Evolutionary conservation across 495 filamentous ascomycete genomes (phyloP).

Genomic region (Cercophora newfieldiana): DNA sequence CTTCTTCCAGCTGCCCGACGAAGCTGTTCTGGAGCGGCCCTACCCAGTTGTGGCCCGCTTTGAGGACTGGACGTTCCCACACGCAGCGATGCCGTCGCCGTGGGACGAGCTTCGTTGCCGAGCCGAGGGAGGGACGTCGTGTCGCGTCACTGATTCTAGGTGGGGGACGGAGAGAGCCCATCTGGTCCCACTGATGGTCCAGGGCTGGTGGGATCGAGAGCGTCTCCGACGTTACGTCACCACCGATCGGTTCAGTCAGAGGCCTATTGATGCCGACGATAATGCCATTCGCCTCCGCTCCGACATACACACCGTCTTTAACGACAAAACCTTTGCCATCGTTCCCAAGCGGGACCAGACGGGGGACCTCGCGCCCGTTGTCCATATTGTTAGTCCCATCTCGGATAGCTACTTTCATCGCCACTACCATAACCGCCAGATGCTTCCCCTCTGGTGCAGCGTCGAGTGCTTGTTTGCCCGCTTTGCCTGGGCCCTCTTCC

Average conservation of each 20-base stretch:
- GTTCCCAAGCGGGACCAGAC: slow-evolving; percentile 11
- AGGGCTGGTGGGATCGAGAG: slow-evolving; percentile 13
- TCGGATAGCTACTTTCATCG: not conserved
- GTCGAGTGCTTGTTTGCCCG: slow-evolving; percentile 16
- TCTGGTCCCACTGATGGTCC: slow-evolving; percentile 1
- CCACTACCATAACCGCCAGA: slow-evolving; percentile 6
- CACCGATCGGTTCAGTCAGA: slow-evolving; percentile 8
- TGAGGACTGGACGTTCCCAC: not conserved
- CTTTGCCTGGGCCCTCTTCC: slow-evolving; percentile 15
- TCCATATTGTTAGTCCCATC: slow-evolving; percentile 11
- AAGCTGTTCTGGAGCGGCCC: not conserved
- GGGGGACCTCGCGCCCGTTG: not conserved
- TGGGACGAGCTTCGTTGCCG: not conserved
- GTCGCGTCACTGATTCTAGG: slow-evolving; percentile 1
- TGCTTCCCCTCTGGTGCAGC: not conserved
- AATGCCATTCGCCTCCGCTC: slow-evolving; percentile 6
- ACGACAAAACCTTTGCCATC: slow-evolving; percentile 16
- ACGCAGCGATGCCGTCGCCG: not conserved
- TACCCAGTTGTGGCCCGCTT: not conserved
- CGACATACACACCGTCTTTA: slow-evolving; percentile 16
- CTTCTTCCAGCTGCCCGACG: slow-evolving; percentile 8
- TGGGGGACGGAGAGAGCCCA: slow-evolving; percentile 12
- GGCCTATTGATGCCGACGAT: not conserved
- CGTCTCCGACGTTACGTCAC: not conserved
- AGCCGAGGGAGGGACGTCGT: not conserved